These are phyloP conservation scores for Camelina laxa DNA, from an alignment of 345 rosid genomes.

Conservation along the genomic window DNA sequence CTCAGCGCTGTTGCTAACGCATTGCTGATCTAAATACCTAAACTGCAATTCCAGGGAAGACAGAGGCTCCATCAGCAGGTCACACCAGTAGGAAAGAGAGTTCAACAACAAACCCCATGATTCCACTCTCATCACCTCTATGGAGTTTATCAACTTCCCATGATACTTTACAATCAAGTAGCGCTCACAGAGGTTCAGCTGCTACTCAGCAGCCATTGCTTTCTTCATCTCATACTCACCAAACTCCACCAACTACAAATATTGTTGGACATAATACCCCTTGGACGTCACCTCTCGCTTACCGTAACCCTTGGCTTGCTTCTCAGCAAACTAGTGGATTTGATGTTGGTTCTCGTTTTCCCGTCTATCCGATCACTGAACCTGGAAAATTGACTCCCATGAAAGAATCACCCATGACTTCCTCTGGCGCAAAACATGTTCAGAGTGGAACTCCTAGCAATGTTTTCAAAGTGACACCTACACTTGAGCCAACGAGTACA, in stretches of 20 bases:
- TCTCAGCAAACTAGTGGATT: slow-evolving; percentile 68
- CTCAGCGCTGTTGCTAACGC: slow-evolving; percentile 40
- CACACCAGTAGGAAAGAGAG: slow-evolving; percentile 62
- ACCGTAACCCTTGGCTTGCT: slow-evolving; percentile 67
- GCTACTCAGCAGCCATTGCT: slow-evolving; percentile 64
- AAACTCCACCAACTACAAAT: slow-evolving; percentile 62
- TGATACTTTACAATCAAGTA: slow-evolving; percentile 61
- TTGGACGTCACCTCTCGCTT: slow-evolving; percentile 84
- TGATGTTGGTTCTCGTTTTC: slow-evolving; percentile 62
- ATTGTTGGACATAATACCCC: slow-evolving; percentile 63
- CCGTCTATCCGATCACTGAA: slow-evolving; percentile 61
- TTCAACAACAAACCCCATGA: slow-evolving; percentile 55
- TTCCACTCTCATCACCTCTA: slow-evolving; percentile 82
- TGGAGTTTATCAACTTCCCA: slow-evolving; percentile 72
- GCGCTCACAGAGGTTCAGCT: slow-evolving; percentile 63
- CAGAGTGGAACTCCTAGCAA: slow-evolving; percentile 50
- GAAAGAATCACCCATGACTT: slow-evolving; percentile 61
- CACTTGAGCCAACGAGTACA: slow-evolving; percentile 53
- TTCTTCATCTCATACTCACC: slow-evolving; percentile 74
- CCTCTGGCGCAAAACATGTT: slow-evolving; percentile 55
- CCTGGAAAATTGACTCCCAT: slow-evolving; percentile 61
- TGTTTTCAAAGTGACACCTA: slow-evolving; percentile 52
- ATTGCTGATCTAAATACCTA: slow-evolving; percentile 57
- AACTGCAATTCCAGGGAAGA: slow-evolving; percentile 52
- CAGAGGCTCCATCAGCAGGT: slow-evolving; percentile 54